A percentile compares a stretch with the other conserved stretches of the same genome.
These are phyloP conservation scores for Fraxinus xanthoxyloides DNA, from an alignment of 305 asterid species.

Conservation along the genomic window DNA sequence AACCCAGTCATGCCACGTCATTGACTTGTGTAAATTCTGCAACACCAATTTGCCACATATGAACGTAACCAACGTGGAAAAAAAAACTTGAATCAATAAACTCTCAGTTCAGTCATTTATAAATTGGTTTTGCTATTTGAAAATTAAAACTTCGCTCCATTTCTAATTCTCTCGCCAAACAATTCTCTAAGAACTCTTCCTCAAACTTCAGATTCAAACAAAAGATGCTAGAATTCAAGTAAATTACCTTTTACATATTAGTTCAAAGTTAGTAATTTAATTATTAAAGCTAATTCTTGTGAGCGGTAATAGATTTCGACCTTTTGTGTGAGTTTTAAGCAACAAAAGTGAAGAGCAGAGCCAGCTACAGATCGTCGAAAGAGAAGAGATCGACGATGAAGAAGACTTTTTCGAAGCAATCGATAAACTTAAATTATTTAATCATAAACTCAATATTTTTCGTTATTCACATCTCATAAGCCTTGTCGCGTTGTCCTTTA, in stretches of 20 bases:
- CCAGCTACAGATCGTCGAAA: slow-evolving; percentile 82
- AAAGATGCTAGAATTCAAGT: slow-evolving; percentile 72
- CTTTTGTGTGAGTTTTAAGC: slow-evolving; percentile 22
- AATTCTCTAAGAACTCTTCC: slow-evolving; percentile 21
- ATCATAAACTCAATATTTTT: background rate
- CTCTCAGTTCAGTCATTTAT: slow-evolving; percentile 35
- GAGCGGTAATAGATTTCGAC: background rate
- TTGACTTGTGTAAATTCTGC: background rate
- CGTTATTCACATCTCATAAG: background rate
- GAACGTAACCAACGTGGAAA: slow-evolving; percentile 32
- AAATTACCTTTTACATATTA: slow-evolving; percentile 11
- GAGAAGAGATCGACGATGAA: slow-evolving; percentile 86
- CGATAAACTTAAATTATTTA: slow-evolving; percentile 54
- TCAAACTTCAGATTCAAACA: background rate
- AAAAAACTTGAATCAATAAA: background rate
- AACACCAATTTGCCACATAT: slow-evolving; percentile 5
- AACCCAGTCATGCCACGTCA: background rate
- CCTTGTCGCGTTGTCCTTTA: background rate
- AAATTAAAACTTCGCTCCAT: slow-evolving; percentile 17
- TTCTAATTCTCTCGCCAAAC: slow-evolving; percentile 12
- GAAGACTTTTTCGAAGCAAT: slow-evolving; percentile 97
- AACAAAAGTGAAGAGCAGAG: slow-evolving; percentile 80
- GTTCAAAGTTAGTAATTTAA: background rate
- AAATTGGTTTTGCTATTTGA: slow-evolving; percentile 9
- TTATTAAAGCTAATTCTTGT: background rate